Base-by-base conservation (phyloP, 495 filamentous ascomycete species). In the Lichenothelia convexa region DNA sequence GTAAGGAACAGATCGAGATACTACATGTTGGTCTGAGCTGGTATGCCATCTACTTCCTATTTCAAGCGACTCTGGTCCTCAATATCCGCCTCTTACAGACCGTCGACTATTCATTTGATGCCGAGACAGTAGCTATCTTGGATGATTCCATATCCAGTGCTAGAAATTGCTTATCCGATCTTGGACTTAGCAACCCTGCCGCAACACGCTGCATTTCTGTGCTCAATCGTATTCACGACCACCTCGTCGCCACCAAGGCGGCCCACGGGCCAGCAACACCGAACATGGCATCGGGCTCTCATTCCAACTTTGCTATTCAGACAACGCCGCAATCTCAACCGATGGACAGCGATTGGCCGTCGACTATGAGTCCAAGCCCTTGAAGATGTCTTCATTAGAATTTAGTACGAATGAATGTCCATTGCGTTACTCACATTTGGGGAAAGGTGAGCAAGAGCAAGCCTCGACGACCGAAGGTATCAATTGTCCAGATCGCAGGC, bases 401-500 rank as follows among this genome's bases (percentile, higher is more conserved):
- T n/a, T n/a, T n/a, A n/a, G n/a, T n/a, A n/a, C n/a, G n/a, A n/a
- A n/a, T n/a, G n/a, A n/a, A n/a, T n/a, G n/a, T n/a, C n/a, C n/a
- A n/a, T n/a, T n/a, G n/a, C n/a, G n/a, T n/a, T n/a, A n/a, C n/a
- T n/a, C n/a, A 39, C 53, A 58, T 56, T 11, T 56, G 31, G 0
- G 53, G 54, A 40, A 58, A 58, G 1, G 54, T 58, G 51, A 53
- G 5, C 11, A 36, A 7, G 8, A 40, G 35, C 15, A 38, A 32
- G n/a, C 8, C 18, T 32, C 50, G 22, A 4, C 53, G 43, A 12
- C 54, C 54, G 18, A 46, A 61, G 22, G 60, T 67, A 36, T 65
- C 63, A 35, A 67, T 65, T 0, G 74, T 76, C 51, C 70, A 75
- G 36, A 81, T 58, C 3, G 78, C 75, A 4, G 77, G 78, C 18